Percentiles rank a stretch among this genome's conserved stretches.
phyloP scores from a whole-genome alignment of 352 stramenopile genomes.

The Phytophthora constricta region DNA sequence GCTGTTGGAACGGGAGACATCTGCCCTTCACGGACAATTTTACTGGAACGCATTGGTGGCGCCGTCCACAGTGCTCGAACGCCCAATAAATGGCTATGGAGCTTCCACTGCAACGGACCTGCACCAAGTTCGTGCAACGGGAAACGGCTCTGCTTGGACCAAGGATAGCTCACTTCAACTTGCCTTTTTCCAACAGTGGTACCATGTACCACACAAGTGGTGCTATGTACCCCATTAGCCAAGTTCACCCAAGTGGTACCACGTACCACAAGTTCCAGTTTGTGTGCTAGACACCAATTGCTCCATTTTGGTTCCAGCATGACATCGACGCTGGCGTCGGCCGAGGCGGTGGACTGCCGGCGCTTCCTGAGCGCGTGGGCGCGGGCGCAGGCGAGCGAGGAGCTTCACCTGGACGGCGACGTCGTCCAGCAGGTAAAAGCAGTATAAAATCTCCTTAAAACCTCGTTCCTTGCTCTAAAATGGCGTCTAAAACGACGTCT shows the following conservation, averaged over 20 bases:
- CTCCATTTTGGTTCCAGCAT: background rate
- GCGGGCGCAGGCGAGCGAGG: slow-evolving; percentile 42
- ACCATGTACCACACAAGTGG: too few species aligned
- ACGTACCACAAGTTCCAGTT: background rate
- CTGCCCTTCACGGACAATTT: background rate
- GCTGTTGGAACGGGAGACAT: background rate
- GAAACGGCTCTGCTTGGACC: too few species aligned
- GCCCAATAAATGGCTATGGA: too few species aligned
- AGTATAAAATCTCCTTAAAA: background rate
- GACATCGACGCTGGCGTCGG: slow-evolving; percentile 2
- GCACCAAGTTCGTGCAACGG: background rate
- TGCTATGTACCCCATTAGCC: too few species aligned
- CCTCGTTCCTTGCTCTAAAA: background rate
- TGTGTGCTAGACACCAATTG: background rate
- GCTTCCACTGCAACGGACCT: too few species aligned
- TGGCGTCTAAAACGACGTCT: background rate
- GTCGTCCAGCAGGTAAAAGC: slow-evolving; percentile 25
- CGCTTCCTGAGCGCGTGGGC: slow-evolving; percentile 71
- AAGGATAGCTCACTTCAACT: too few species aligned
- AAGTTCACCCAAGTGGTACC: too few species aligned
- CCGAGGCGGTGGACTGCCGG: slow-evolving; percentile 48
- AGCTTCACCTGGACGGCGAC: slow-evolving; percentile 18
- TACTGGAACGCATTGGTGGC: background rate
- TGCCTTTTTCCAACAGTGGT: too few species aligned
- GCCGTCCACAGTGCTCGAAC: too few species aligned